Conservation (phyloP, 495 filamentous ascomycete species). For the Xylaria acuta region DNA sequence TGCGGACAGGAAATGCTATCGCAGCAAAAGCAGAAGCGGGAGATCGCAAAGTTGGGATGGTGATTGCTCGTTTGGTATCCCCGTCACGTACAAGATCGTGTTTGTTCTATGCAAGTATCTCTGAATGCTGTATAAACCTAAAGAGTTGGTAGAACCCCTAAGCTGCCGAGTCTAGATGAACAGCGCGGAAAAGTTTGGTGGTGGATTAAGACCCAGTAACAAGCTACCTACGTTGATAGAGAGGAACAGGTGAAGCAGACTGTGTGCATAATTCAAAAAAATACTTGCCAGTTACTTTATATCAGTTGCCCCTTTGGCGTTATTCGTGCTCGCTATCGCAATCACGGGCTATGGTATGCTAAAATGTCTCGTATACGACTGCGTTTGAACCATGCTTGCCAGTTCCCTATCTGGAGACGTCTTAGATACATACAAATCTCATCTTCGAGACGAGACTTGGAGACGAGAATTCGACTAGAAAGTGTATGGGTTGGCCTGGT, state of each 20-base stretch:
- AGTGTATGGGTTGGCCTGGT: background rate
- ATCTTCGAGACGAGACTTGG: background rate
- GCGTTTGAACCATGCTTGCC: background rate
- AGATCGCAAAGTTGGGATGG: conserved; percentile 29
- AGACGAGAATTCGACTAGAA: background rate
- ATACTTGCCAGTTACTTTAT: background rate
- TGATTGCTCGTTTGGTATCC: background rate
- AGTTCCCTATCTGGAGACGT: background rate
- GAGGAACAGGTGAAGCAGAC: background rate
- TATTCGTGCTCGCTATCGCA: background rate
- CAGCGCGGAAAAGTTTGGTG: background rate
- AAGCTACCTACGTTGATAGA: background rate
- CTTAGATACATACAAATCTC: background rate
- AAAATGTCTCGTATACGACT: background rate
- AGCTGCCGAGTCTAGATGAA: background rate
- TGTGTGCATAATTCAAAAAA: background rate
- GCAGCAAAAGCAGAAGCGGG: conserved; percentile 35
- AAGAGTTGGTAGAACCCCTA: background rate
- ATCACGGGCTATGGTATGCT: background rate
- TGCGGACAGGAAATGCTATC: conserved; percentile 33
- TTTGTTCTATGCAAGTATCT: background rate
- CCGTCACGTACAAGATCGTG: background rate
- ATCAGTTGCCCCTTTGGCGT: background rate
- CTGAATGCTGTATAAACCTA: too few species aligned
- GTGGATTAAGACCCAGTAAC: background rate